Base-by-base conservation (phyloP, 2,329 filamentous ascomycete genomes). In the Aspergillus uvarum region DNA sequence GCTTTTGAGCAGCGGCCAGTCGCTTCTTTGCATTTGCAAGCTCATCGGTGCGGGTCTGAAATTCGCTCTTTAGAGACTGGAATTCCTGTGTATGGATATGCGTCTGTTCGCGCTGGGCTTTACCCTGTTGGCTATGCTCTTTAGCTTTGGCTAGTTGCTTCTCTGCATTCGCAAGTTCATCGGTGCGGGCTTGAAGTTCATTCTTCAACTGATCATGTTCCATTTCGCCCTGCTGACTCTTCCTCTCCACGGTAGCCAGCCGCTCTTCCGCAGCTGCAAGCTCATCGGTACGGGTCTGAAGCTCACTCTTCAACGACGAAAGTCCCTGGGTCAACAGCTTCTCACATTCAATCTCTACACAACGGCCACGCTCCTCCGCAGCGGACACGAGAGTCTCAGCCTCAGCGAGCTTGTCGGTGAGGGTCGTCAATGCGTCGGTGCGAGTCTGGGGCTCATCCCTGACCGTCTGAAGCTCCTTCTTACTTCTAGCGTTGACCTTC, bases 391-490 rank as follows among this genome's bases (percentile, higher is more conserved):
- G 51, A 51, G 48, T 24, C 55, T 59, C 32, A 16, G 59, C 35
- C 24, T 24, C 26, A 21, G 19, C 51, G 26, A 61, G 49, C 55
- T 60, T 53, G 10, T 57, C 50, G 32, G 54, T 54, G n/a, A 44
- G 14, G 6, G n/a, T 19, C 16, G 14, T 12, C 16, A 44, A 7
- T 4, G 2, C 38, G 3, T 44, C 6, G 3, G 14, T 44, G 7
- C 49, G 51, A 42, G 14, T 7, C 10, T 53, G 48, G 16, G 62
- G 42, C 29, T 63, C 57, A n/a, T 51, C 58, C 55, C 53, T 57
- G 21, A 62, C 55, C 21, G 54, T 60, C 21, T 56, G 14, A 26
- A 51, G n/a, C n/a, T 61, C 58, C 7, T 26, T 55, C 22, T 35
- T 35, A 32, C 48, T 55, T n/a, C 35, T 47, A 47, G 21, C 47